A percentile compares a stretch with the other conserved stretches of the same genome.
phyloP scores from a whole-genome alignment of 1,284 basidiomycete genomes.

The Leccinum pachyderme region DNA sequence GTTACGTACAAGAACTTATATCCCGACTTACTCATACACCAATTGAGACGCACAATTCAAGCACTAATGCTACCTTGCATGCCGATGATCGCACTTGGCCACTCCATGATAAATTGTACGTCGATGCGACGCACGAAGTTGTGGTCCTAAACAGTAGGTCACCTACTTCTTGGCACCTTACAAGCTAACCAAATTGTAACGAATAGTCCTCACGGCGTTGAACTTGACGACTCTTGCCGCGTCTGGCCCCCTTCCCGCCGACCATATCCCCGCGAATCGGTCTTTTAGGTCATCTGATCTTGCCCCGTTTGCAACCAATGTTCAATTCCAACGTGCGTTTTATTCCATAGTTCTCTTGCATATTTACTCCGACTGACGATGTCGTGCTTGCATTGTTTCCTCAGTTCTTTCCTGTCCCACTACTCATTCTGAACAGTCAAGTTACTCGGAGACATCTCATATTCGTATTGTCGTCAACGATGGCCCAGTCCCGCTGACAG shows the following conservation, averaged over 20 bases:
- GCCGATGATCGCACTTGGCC: constrained; percentile 75
- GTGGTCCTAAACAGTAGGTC: constrained; percentile 74
- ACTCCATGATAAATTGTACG: constrained; percentile 76
- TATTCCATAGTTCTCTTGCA: background rate
- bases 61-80: constrained; percentile 79
- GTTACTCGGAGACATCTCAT: constrained; percentile 48
- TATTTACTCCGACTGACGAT: background rate
- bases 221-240: constrained; percentile 56
- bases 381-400: background rate
- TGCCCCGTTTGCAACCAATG: constrained; percentile 33
- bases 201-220: constrained; percentile 50
- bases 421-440: constrained; percentile 30
- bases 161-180: background rate
- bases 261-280: constrained; percentile 51
- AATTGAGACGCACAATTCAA: constrained; percentile 67
- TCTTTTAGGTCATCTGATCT: constrained; percentile 31
- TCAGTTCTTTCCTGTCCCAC: constrained; percentile 31
- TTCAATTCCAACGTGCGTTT: constrained; percentile 34
- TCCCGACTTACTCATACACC: constrained; percentile 76
- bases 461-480: constrained; percentile 86
- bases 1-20: constrained; percentile 81
- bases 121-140: constrained; percentile 84
- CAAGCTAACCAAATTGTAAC: background rate
- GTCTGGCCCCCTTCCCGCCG: constrained; percentile 50
- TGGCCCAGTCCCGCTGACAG: constrained; percentile 79